Evolutionary conservation across 352 stramenopile species (phyloP).

Genomic region (Phytopythium delawarense): DNA sequence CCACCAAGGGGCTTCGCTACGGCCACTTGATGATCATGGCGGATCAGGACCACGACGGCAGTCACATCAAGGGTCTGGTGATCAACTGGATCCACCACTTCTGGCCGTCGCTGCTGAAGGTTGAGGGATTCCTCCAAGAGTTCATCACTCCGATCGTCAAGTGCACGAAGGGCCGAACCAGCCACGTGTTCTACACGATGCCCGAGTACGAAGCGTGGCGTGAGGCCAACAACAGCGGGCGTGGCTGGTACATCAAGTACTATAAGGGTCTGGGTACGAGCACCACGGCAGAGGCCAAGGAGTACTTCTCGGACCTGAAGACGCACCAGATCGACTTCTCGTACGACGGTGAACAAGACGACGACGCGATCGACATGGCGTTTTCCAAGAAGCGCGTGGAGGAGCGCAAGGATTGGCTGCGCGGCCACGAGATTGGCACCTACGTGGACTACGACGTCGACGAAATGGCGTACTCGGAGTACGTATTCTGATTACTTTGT

Average conservation of each 20-base stretch:
- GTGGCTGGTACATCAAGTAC: conserved; percentile 97
- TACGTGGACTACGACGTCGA: conserved; percentile 92
- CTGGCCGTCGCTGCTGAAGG: conserved; percentile 94
- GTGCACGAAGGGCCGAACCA: conserved; percentile 85
- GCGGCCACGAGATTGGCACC: conserved; percentile 77
- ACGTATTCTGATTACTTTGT: conserved; percentile 18
- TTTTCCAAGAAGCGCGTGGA: conserved; percentile 96
- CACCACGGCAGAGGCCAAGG: conserved; percentile 94
- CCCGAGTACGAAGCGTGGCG: conserved; percentile 96
- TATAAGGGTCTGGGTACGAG: conserved; percentile 99
- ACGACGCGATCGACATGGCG: conserved; percentile 95
- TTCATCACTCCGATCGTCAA: conserved; percentile 99
- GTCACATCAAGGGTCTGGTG: conserved; percentile 98
- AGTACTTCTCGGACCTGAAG: conserved; percentile 96
- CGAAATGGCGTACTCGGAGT: conserved; percentile 92
- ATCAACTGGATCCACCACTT: conserved; percentile 99
- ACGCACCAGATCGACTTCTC: conserved; percentile 93
- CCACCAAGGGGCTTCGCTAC: conserved; percentile 89
- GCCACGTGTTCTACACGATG: conserved; percentile 96
- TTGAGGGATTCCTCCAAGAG: conserved; percentile 89
- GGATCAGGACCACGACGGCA: conserved; percentile 99
- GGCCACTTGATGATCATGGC: conserved; percentile 99
- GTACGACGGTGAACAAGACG: conserved; percentile 88
- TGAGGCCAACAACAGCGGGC: conserved; percentile 81
- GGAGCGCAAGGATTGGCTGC: conserved; percentile 96